These are phyloP conservation scores for Piper longum DNA, from an alignment of 164 flowering plant species.

Conservation along the genomic window DNA sequence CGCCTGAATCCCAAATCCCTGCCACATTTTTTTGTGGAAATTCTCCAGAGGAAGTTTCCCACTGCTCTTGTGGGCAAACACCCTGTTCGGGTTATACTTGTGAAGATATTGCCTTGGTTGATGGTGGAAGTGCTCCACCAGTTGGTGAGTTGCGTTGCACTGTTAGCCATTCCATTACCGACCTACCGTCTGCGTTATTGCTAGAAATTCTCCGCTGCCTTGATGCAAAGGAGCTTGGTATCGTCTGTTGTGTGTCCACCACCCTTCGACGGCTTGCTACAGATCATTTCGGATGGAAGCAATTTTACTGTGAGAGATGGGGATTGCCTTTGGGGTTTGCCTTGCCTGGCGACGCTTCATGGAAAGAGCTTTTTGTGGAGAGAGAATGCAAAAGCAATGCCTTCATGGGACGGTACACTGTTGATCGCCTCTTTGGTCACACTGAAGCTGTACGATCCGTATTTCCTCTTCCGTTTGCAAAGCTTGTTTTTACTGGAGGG, in stretches of 20 bases:
- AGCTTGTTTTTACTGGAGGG: conserved; percentile 68
- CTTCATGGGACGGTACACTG: conserved; percentile 57
- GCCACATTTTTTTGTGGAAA: conserved; percentile 3
- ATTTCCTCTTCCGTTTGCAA: conserved; percentile 51
- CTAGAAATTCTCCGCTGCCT: conserved; percentile 66
- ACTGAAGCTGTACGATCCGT: conserved; percentile 74
- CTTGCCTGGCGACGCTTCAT: conserved; percentile 40
- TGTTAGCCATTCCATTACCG: conserved; percentile 32
- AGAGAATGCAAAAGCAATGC: conserved; percentile 69
- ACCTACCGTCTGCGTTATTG: conserved; percentile 69
- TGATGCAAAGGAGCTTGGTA: conserved; percentile 72
- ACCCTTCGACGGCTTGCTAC: conserved; percentile 47
- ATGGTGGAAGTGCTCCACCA: conserved; percentile 5
- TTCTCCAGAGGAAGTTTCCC: conserved; percentile 1
- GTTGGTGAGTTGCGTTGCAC: conserved; percentile 13
- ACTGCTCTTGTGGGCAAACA: conserved; percentile 1
- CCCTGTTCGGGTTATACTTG: conserved; percentile 5
- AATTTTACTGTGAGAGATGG: conserved; percentile 82
- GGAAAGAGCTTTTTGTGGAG: conserved; percentile 84
- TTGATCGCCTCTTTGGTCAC: conserved; percentile 69
- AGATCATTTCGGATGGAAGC: conserved; percentile 78
- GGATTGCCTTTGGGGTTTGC: conserved; percentile 43
- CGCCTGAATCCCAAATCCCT: background rate
- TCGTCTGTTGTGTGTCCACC: conserved; percentile 74
- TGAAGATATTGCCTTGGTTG: conserved; percentile 6